Conservation (phyloP, 2,329 filamentous ascomycete species). For the Sarocladiaceae sp. region DNA sequence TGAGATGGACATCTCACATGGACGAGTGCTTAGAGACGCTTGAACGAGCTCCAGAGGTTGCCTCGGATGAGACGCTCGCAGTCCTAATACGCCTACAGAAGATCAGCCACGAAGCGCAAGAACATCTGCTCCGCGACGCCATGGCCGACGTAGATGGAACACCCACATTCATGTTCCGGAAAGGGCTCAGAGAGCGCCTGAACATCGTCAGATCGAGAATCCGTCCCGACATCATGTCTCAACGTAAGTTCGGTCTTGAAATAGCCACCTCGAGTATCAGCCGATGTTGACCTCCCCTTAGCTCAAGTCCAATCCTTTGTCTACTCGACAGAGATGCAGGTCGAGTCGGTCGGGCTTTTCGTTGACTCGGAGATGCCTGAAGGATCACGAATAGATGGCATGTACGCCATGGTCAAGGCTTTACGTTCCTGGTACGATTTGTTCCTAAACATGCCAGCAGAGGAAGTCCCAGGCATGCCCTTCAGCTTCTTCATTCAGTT, state of each 20-base stretch:
- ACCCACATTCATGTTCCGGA: slow-evolving; percentile 27
- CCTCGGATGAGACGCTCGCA: slow-evolving; percentile 42
- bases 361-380: slow-evolving; percentile 23
- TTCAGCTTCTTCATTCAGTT: slow-evolving; percentile 28
- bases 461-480: slow-evolving; percentile 24
- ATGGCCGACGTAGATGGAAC: slow-evolving; percentile 18
- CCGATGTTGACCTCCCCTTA: slow-evolving; percentile 14
- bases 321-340: slow-evolving; percentile 23
- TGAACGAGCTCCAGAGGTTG: slow-evolving; percentile 35
- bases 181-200: slow-evolving; percentile 22
- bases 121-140: slow-evolving; percentile 23
- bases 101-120: slow-evolving; percentile 31
- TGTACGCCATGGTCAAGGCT: slow-evolving; percentile 29
- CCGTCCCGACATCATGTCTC: slow-evolving; percentile 17
- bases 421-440: slow-evolving; percentile 30
- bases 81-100: slow-evolving; percentile 30
- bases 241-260: slow-evolving; percentile 19
- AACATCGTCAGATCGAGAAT: slow-evolving; percentile 20
- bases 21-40: slow-evolving; percentile 48
- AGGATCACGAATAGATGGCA: slow-evolving; percentile 24
- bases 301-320: slow-evolving; percentile 24
- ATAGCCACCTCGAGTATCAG: background rate
- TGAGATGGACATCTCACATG: slow-evolving; percentile 53
- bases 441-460: slow-evolving; percentile 25
- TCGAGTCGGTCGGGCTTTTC: slow-evolving; percentile 28